phyloP scores from a whole-genome alignment of 306 rosid species.

The Casuarina glauca region DNA sequence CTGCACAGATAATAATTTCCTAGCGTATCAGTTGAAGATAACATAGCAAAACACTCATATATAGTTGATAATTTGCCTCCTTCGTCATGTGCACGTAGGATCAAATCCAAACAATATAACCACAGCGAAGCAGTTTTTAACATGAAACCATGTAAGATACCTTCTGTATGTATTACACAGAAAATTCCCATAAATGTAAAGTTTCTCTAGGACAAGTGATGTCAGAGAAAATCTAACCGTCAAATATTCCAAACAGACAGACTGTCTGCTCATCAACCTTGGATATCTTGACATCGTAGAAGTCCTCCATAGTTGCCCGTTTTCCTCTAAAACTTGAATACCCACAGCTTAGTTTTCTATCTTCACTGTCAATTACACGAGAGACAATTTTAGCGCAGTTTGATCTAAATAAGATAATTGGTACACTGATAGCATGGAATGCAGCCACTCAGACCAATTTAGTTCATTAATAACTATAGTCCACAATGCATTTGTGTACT shows the following conservation, averaged over 20 bases:
- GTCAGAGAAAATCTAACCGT: constrained; percentile 58
- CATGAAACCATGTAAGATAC: constrained; percentile 6
- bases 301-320: constrained; percentile 93
- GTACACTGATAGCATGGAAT: neutral
- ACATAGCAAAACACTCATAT: neutral
- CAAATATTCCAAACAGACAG: constrained; percentile 92
- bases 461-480: neutral
- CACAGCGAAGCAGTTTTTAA: neutral
- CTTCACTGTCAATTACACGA: constrained; percentile 65
- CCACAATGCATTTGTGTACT: neutral
- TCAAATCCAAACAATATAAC: neutral
- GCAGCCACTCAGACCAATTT: constrained; percentile 1
- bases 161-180: constrained; percentile 10
- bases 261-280: constrained; percentile 64
- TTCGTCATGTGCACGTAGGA: neutral
- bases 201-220: constrained; percentile 15
- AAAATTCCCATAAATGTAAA: neutral
- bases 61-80: neutral
- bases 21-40: neutral
- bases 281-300: constrained; percentile 72
- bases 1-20: neutral
- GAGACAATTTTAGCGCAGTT: constrained; percentile 23
- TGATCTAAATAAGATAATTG: constrained; percentile 6
- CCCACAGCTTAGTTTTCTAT: constrained; percentile 78
- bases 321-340: constrained; percentile 93